These are phyloP conservation scores for Apiospora malaysiana DNA, from an alignment of 2,329 filamentous ascomycete species.

Conservation along the genomic window DNA sequence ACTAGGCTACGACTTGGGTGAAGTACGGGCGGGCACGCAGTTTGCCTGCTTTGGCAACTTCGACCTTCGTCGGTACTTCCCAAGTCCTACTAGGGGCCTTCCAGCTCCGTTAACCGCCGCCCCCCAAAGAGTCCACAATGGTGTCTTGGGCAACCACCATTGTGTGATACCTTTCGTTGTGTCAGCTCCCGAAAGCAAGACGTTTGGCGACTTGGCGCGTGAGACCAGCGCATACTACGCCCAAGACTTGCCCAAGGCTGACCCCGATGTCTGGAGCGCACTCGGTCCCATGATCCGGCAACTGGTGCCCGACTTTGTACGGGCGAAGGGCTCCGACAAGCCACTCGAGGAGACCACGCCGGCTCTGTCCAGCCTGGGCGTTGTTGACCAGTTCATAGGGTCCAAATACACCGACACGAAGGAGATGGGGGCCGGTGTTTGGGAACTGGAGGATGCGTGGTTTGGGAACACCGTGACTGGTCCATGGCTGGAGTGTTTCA, in stretches of 20 bases:
- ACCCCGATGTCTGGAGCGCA: constrained; percentile 26
- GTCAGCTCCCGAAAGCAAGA: constrained; percentile 21
- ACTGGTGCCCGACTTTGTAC: constrained; percentile 25
- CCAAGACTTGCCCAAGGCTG: constrained; percentile 24
- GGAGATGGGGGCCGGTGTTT: background rate
- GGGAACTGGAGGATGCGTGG: constrained; percentile 24
- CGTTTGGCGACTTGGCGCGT: constrained; percentile 22
- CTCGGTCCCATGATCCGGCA: constrained; percentile 26
- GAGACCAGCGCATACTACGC: constrained; percentile 23
- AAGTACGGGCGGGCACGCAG: constrained; percentile 12
- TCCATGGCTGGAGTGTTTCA: constrained; percentile 27
- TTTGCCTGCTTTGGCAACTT: constrained; percentile 27
- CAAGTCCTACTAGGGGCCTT: background rate
- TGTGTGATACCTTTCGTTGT: constrained; percentile 25
- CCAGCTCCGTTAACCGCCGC: background rate
- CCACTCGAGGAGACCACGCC: constrained; percentile 26
- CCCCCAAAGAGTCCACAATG: background rate
- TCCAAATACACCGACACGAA: constrained; percentile 23
- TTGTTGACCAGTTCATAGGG: constrained; percentile 24
- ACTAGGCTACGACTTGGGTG: background rate
- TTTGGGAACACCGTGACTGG: constrained; percentile 26
- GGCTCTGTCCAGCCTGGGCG: constrained; percentile 26
- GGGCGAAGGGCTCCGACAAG: background rate
- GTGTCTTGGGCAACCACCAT: constrained; percentile 26
- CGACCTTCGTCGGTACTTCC: constrained; percentile 27